Percentiles rank a stretch among this genome's conserved stretches.
These are phyloP conservation scores for Camelina laxa DNA, from an alignment of 345 rosid species.

Conservation along the genomic window DNA sequence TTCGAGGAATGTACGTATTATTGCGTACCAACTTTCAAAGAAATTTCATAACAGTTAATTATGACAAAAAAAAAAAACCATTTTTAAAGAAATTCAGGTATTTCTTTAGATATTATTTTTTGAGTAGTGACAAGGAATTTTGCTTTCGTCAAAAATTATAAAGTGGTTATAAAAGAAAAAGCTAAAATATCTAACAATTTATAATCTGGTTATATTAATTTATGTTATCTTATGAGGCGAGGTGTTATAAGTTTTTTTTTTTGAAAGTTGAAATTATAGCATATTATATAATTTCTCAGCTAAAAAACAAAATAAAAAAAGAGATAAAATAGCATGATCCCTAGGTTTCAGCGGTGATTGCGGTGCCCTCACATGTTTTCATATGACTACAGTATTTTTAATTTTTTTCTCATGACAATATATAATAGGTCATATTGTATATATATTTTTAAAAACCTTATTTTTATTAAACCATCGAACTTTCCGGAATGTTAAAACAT, in stretches of 20 bases:
- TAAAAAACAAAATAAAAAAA: not conserved
- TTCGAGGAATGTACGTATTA: slow-evolving; percentile 13
- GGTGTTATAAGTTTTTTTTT: not conserved
- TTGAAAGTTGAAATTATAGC: not conserved
- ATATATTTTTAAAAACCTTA: too few relatives aligned
- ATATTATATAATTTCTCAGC: slow-evolving; percentile 10
- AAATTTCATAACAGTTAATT: not conserved
- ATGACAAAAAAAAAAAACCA: not conserved
- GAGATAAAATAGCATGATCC: slow-evolving; percentile 31
- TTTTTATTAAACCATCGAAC: too few relatives aligned
- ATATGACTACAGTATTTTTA: slow-evolving; percentile 31
- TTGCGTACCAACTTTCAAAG: slow-evolving; percentile 6
- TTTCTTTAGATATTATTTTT: not conserved
- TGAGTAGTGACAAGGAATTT: not conserved
- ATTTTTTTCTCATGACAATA: not conserved
- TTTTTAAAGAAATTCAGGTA: not conserved
- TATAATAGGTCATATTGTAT: not conserved
- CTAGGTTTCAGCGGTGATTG: slow-evolving; percentile 39
- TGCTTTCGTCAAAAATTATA: not conserved
- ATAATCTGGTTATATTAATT: not conserved
- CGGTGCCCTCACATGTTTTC: slow-evolving; percentile 47
- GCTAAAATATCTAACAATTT: too few relatives aligned
- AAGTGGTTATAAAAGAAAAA: not conserved
- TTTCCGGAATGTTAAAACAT: not conserved
- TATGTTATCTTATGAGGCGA: not conserved